Evolutionary conservation across 352 stramenopile genomes (phyloP), one percentile per base, ranked within the genome.

Genomic region (Phytophthora capsici): DNA sequence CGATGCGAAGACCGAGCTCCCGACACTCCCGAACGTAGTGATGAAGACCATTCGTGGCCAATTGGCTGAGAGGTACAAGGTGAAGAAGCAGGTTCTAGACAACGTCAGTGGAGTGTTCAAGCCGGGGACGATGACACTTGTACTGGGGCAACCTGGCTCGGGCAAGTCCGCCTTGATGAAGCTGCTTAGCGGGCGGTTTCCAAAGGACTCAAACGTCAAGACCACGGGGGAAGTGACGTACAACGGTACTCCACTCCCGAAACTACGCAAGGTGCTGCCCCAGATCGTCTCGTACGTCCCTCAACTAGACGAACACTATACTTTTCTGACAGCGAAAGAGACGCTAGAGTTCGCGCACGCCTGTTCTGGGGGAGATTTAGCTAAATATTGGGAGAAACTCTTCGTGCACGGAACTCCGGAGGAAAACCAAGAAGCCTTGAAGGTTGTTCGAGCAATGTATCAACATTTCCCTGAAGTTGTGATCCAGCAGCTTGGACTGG

Each of bases 91-190:
- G 37, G 50, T 65, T 16, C 19, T 65, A 12, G 44, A 43, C 6
- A 65, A 59, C 14, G 57, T 59, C 14, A 65, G 37, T 8, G 57
- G 47, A 6, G 57, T 59, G 6, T 65, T 65, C 40, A 52, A 65
- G 34, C 57, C 57, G 5, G 37, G 57, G 2, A 59, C 47, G 19
- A 59, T 53, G 23, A 65, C 57, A 22, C 26, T 65, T 3, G n/a
- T 65, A 8, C 47, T 65, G 14, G 59, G 59, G 23, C 59, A 68
- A n/a, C 51, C 59, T 32, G 43, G 36, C 3, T 68, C 59, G 19
- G 59, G 59, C 19, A 68, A 68, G 44, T 68, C 59, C 19, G 46
- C 59, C 23, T 26, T 68, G 17, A 68, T 68, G 59, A 68, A 68
- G 36, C 36, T 68, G 19, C 59, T 68, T 22, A 68, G 51, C 32